Base-by-base conservation (phyloP, 805 yeast species). In the Kodamaea kaohsiungensis region DNA sequence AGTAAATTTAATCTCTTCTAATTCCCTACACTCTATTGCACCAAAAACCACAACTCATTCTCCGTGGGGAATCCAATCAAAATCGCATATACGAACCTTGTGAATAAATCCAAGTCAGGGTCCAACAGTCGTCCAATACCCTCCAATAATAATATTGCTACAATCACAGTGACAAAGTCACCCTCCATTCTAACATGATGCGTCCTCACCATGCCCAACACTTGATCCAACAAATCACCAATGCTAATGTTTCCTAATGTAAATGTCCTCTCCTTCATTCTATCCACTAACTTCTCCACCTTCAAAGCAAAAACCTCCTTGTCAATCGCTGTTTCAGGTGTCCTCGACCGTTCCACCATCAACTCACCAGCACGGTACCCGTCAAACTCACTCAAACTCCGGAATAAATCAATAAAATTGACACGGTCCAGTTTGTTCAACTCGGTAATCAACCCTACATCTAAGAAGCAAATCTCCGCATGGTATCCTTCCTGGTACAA, bases 181-280 rank as follows among this genome's bases (percentile, higher is more conserved):
- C 96, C 96, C 66, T 95, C 99, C 96, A 95, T 89, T 65, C 97
- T 80, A 18, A 95, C 99, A 69, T 95, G 99, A 69, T 95, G 99
- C 9, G 78, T 75, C 57, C 98, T 77, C 16, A 95, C 98, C 98
- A 95, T 91, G 2, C 86, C 77, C 55, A 95, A 78, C 79, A 93
- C 92, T 64, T 85, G 88, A 61, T 91, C 95, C 54, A 95, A 76
- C 54, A 95, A 75, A 63, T 92, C 98, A 3, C 98, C 98, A 58
- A 95, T 89, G 38, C 93, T 88, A 12, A 95, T 87, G 47, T 91
- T 88, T 0, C 98, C 98, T 51, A 95, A 75, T 0, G 98, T 89
- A 65, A 95, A 95, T 0, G 99, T 95, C 53, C 96, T 78, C 65
- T 87, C 82, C 64, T 89, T 91, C 65, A 95, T 89, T 61, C 87